These are phyloP conservation scores for Leishmania mexicana DNA, from an alignment of 208 protist species.

Conservation along the genomic window DNA sequence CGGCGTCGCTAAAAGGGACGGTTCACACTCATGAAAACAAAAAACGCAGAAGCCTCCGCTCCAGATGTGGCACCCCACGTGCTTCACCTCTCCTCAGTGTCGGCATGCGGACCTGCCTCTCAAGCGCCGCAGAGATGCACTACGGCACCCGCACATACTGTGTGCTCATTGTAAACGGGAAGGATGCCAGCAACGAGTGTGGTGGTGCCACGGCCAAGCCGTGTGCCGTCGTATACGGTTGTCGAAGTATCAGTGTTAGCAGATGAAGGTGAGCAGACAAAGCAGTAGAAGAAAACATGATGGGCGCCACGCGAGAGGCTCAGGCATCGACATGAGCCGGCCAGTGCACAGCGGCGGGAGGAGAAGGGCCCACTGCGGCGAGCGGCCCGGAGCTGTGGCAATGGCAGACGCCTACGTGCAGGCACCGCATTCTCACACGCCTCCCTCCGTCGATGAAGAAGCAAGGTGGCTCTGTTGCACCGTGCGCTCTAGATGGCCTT, in stretches of 20 bases:
- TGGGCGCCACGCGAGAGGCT: background rate
- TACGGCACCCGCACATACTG: background rate
- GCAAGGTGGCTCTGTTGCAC: constrained; percentile 1
- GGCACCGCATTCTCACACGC: background rate
- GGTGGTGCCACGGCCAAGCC: background rate
- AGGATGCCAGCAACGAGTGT: background rate
- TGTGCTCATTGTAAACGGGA: background rate
- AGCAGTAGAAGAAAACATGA: background rate
- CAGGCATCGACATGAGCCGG: background rate
- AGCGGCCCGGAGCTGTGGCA: background rate
- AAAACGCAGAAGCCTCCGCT: background rate
- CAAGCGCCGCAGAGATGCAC: background rate
- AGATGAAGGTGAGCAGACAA: background rate
- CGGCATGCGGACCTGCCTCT: background rate
- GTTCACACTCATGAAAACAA: background rate
- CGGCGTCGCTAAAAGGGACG: background rate
- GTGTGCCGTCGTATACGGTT: background rate
- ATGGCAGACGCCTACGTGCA: background rate
- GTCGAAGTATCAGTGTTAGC: background rate
- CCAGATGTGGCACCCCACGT: background rate
- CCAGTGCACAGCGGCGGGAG: too few species aligned
- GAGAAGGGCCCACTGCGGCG: background rate
- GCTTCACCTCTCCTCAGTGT: background rate
- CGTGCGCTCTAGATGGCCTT: constrained; percentile 18
- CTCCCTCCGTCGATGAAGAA: background rate